These are phyloP conservation scores for Chaetomiaceae sp. DNA, from an alignment of 2,329 filamentous ascomycete species.

Conservation along the genomic window DNA sequence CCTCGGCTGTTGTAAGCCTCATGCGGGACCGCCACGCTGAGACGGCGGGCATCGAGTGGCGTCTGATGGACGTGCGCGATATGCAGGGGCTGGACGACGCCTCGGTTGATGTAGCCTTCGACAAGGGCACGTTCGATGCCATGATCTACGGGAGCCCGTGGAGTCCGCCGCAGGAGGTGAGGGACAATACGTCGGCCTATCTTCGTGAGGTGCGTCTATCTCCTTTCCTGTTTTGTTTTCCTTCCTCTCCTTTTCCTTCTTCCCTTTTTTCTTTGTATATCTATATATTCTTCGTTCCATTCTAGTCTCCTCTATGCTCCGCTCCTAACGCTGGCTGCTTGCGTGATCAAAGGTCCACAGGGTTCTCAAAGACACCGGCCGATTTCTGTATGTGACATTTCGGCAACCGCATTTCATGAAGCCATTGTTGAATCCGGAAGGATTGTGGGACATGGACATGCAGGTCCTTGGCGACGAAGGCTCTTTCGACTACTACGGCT, in stretches of 20 bases:
- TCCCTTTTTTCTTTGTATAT: too few species aligned
- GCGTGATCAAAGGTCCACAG: conserved; percentile 42
- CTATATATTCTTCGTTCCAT: too few species aligned
- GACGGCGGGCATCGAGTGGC: conserved; percentile 44
- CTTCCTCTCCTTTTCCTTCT: too few species aligned
- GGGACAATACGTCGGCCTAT: conserved; percentile 44
- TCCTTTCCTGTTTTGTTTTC: not conserved
- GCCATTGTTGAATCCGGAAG: conserved; percentile 40
- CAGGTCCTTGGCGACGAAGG: conserved; percentile 38
- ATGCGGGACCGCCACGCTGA: conserved; percentile 43
- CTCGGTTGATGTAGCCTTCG: conserved; percentile 52
- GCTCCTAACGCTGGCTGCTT: too few species aligned
- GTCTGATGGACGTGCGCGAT: conserved; percentile 45
- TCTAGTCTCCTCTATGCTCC: too few species aligned
- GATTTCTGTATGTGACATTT: conserved; percentile 50
- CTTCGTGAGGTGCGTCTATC: conserved; percentile 41
- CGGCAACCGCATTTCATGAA: conserved; percentile 51
- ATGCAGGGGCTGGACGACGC: conserved; percentile 38
- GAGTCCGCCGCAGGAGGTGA: conserved; percentile 46
- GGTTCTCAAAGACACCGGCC: conserved; percentile 43
- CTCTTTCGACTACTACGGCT: conserved; percentile 47
- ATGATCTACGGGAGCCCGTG: conserved; percentile 52
- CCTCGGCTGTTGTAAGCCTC: conserved; percentile 45
- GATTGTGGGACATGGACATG: conserved; percentile 41
- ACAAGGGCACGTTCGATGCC: conserved; percentile 52